These are phyloP conservation scores for Lactarius vividus DNA, from an alignment of 768 basidiomycete genomes.

Conservation along the genomic window DNA sequence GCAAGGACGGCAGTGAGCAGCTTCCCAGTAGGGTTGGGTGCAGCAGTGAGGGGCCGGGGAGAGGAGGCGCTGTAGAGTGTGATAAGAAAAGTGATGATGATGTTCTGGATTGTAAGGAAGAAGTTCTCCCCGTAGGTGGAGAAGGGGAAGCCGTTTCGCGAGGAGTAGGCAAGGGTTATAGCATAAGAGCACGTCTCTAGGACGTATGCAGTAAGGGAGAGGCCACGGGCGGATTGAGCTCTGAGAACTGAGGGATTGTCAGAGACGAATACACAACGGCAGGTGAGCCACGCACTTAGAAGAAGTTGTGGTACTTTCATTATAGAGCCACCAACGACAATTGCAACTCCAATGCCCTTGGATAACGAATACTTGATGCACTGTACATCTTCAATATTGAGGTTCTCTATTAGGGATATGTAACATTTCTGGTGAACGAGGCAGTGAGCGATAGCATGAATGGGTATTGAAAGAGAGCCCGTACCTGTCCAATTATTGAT, in stretches of 20 bases:
- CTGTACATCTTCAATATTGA: constrained; percentile 68
- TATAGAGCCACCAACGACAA: constrained; percentile 88
- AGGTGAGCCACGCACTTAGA: constrained; percentile 55
- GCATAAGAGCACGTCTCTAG: constrained; percentile 91
- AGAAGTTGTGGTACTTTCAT: constrained; percentile 96
- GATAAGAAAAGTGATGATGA: constrained; percentile 85
- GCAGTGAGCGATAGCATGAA: constrained; percentile 9
- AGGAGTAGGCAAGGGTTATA: constrained; percentile 86
- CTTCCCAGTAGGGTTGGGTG: constrained; percentile 32
- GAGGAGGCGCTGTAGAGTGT: constrained; percentile 51
- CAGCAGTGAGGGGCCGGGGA: constrained; percentile 26
- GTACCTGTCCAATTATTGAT: constrained; percentile 77
- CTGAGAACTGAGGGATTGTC: constrained; percentile 51
- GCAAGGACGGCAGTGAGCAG: constrained; percentile 36
- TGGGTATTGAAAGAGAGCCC: constrained; percentile 23
- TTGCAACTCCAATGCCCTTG: constrained; percentile 89
- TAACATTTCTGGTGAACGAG: constrained; percentile 75
- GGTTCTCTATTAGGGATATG: constrained; percentile 80
- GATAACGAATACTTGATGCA: constrained; percentile 92
- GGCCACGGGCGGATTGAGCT: constrained; percentile 76
- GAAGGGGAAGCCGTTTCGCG: constrained; percentile 85
- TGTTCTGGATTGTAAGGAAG: constrained; percentile 88
- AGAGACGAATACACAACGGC: neutral
- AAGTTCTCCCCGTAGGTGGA: constrained; percentile 97
- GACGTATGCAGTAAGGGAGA: constrained; percentile 82